A percentile compares a stretch with the other conserved stretches of the same genome.
These are phyloP conservation scores for Grigorovia humatica DNA, from an alignment of 805 yeast species.

Conservation along the genomic window DNA sequence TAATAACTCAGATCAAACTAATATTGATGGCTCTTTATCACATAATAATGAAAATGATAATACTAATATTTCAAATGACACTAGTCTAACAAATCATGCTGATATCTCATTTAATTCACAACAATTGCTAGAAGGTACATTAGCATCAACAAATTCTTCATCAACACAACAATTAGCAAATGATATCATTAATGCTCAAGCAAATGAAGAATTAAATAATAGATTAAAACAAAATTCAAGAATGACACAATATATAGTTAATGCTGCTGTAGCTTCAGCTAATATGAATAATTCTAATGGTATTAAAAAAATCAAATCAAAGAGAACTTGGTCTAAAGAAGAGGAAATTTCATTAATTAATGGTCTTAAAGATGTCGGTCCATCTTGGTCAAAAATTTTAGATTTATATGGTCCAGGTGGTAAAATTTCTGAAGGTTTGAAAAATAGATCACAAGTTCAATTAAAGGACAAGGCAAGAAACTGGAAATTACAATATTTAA, in stretches of 20 bases:
- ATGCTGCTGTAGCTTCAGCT: slow-evolving; percentile 19
- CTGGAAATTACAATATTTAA: slow-evolving; percentile 80
- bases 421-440: slow-evolving; percentile 65
- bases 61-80: neutral
- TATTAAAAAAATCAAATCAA: slow-evolving; percentile 22
- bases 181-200: neutral
- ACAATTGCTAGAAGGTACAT: neutral
- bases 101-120: neutral
- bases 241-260: slow-evolving; percentile 11
- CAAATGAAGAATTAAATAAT: neutral
- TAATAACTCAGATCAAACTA: neutral
- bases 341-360: slow-evolving; percentile 79
- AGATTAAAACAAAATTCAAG: neutral
- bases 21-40: neutral
- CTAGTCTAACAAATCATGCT: neutral
- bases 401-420: slow-evolving; percentile 96
- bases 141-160: neutral
- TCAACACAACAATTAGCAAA: neutral
- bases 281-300: slow-evolving; percentile 11
- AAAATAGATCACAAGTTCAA: slow-evolving; percentile 84
- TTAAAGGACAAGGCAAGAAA: slow-evolving; percentile 94
- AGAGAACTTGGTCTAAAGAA: slow-evolving; percentile 60
- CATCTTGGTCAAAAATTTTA: slow-evolving; percentile 86
- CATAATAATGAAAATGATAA: neutral
- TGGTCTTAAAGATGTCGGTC: slow-evolving; percentile 75